phyloP scores from a whole-genome alignment of 73 alveolate genomes.

The Tetrahymena thermophila region DNA sequence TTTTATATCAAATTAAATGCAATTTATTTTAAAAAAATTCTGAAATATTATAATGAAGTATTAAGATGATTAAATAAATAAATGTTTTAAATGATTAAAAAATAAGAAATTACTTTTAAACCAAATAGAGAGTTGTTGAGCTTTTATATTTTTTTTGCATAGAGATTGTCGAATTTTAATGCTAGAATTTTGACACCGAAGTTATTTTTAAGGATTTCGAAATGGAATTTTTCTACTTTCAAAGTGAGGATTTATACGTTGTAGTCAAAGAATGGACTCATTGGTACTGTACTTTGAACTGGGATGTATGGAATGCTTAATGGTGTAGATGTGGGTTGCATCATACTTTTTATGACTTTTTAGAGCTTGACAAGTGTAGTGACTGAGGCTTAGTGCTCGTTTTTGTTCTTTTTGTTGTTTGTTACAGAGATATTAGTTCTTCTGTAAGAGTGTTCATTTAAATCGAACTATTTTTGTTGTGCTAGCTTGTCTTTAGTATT shows the following conservation, averaged over 20 bases:
- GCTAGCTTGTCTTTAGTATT: background rate
- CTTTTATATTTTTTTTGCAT: slow-evolving; percentile 13
- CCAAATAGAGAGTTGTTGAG: slow-evolving; percentile 19
- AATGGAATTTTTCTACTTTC: background rate
- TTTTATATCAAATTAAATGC: too few relatives aligned
- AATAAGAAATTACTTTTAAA: background rate
- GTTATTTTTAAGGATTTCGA: slow-evolving; percentile 22
- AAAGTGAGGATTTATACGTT: background rate
- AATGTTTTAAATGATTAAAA: background rate
- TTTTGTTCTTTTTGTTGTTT: background rate
- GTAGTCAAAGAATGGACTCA: background rate
- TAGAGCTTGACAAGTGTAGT: background rate
- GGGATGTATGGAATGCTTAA: background rate
- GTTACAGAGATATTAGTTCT: background rate
- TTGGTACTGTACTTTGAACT: background rate
- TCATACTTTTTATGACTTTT: background rate
- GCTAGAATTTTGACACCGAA: slow-evolving; percentile 11
- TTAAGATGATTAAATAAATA: too few relatives aligned
- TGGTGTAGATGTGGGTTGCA: background rate
- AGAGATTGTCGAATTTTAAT: background rate
- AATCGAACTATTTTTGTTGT: background rate
- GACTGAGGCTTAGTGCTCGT: background rate
- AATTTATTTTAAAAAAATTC: too few relatives aligned
- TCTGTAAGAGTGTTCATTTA: background rate
- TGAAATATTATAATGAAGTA: too few relatives aligned